Base-by-base conservation (phyloP, 208 protist species). In the Leishmania mexicana region DNA sequence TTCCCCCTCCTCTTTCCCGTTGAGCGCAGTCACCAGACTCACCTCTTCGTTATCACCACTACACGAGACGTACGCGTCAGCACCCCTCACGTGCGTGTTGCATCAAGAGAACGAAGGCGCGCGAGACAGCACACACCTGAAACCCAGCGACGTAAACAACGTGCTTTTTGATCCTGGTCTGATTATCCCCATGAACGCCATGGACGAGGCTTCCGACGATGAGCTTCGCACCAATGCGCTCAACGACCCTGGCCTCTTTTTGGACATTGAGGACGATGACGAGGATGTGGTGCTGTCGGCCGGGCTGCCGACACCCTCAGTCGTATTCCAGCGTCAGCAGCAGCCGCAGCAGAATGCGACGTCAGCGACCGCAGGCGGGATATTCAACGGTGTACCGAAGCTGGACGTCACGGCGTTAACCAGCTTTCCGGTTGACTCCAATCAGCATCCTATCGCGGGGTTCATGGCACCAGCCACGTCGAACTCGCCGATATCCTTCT, bases 211-310 rank as follows among this genome's bases (percentile, higher is more conserved):
- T 31, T 80, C 74, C 21, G 83, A 76, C 49, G 81, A 84, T 51
- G 83, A 86, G 67, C 42, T 86, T 40, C 78, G 58, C n/a, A 45
- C 51, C 54, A 80, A 79, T 47, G 62, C 38, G 21, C 75, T 86
- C 65, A 86, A 80, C 75, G 72, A 81, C 35, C 77, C 75, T n/a
- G 65, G 40, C 3, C 49, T 86, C 21, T 82, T 86, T 54, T 78
- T 86, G 49, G 74, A 86, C 28, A 49, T 82, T 28, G 83, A 86
- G 8, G 83, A 86, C 17, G 73, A 81, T 51, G 81, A 85, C 45
- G 83, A 86, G 47, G 77, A 81, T 35, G n/a, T 80, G 57, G 64
- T 78, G 35, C 35, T 81, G 47, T 81, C 81, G 13, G 4, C 49
- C 17, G 73, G 40, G 10, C 42, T 85, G 64, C 3, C 78, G 15